Conservation (phyloP, 345 rosid genomes). For the Gossypium thurberi region DNA sequence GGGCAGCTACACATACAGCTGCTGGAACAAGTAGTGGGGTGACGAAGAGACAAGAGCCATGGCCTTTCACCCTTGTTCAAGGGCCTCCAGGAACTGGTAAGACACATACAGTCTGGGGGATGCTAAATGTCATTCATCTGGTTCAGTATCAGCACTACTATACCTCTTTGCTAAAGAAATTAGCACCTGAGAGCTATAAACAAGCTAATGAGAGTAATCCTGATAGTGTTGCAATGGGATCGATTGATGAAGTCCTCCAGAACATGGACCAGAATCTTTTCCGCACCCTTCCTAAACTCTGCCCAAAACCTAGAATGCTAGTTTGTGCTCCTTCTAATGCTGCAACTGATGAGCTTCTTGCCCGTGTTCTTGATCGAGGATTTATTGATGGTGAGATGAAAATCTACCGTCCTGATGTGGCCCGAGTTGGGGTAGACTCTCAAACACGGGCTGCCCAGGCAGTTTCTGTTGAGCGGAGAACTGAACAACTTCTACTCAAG, state of each 20-base stretch:
- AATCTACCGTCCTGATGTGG: slow-evolving; percentile 95
- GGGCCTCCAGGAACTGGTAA: slow-evolving; percentile 99
- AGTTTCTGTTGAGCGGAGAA: slow-evolving; percentile 96
- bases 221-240: slow-evolving; percentile 59
- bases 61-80: slow-evolving; percentile 99
- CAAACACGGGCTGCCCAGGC: slow-evolving; percentile 99
- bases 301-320: slow-evolving; percentile 95
- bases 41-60: slow-evolving; percentile 85
- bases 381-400: slow-evolving; percentile 99
- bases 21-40: slow-evolving; percentile 90
- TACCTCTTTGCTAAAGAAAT: slow-evolving; percentile 83
- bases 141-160: slow-evolving; percentile 99
- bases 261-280: slow-evolving; percentile 97
- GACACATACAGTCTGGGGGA: slow-evolving; percentile 99
- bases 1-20: slow-evolving; percentile 99
- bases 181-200: slow-evolving; percentile 97
- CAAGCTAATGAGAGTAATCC: slow-evolving; percentile 65
- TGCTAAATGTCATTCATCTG: slow-evolving; percentile 98
- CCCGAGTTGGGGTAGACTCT: slow-evolving; percentile 96
- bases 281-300: slow-evolving; percentile 89
- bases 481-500: slow-evolving; percentile 77
- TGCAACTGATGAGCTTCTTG: slow-evolving; percentile 94
- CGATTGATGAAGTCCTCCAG: slow-evolving; percentile 98
- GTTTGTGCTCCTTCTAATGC: slow-evolving; percentile 99
- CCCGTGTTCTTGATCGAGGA: slow-evolving; percentile 98